A percentile compares a stretch with the other conserved stretches of the same genome.
phyloP scores from a whole-genome alignment of 345 rosid genomes.

The Syzygium grande region DNA sequence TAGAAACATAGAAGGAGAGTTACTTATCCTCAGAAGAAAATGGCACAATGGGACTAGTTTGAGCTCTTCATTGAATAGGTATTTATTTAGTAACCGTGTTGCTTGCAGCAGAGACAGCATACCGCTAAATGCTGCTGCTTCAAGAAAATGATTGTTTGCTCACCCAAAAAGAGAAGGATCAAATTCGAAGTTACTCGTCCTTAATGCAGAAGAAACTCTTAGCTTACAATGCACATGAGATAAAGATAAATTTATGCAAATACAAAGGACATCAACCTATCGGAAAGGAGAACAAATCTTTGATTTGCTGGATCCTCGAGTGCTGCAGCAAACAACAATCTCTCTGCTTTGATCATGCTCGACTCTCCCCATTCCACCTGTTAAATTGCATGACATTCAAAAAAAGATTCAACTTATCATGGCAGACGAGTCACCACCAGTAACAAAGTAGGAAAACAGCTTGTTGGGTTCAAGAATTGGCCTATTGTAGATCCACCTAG shows the following conservation, averaged over 20 bases:
- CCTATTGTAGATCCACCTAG: background rate
- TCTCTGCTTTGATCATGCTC: constrained; percentile 86
- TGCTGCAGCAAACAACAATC: constrained; percentile 65
- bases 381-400: background rate
- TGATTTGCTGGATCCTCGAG: constrained; percentile 75
- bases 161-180: background rate
- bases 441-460: background rate
- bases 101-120: background rate
- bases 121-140: background rate
- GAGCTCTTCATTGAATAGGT: background rate
- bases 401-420: background rate
- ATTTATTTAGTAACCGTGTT: background rate
- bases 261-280: constrained; percentile 40
- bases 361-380: constrained; percentile 92
- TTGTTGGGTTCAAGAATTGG: background rate
- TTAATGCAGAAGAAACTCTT: background rate
- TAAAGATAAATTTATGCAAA: background rate
- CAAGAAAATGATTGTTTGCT: background rate
- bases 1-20: background rate
- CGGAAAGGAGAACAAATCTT: constrained; percentile 88
- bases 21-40: background rate
- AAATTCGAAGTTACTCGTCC: background rate
- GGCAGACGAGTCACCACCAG: background rate
- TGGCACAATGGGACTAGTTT: background rate
- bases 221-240: background rate